Base-by-base conservation (phyloP, 148 eudicot species). In the Nepenthes gracilis region DNA sequence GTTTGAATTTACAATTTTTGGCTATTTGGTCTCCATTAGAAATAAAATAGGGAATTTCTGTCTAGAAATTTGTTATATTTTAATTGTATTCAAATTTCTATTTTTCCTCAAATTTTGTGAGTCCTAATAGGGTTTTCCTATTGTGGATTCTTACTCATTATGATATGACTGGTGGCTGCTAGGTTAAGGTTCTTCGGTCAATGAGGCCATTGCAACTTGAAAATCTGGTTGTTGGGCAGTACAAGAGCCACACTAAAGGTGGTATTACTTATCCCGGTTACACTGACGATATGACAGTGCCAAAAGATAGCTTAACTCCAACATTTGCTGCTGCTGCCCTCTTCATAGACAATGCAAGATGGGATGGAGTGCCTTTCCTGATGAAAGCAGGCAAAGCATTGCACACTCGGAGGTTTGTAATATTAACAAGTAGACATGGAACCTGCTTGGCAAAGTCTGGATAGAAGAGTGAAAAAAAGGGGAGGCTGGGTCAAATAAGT, bases 301-400 rank as follows among this genome's bases (percentile, higher is more conserved):
- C 98, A 12, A 78, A 73, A 12, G 74, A 75, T 67, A 93, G 95
- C 71, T 67, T 86, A 56, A 93, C 98, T 43, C 96, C 98, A 43
- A 88, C 98, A 34, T 93, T 93, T 86, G 95, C 98, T 52, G 98
- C 98, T 1, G 98, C 98, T 36, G 85, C 95, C 45, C 83, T 93
- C 59, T 88, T 88, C 69, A 93, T 93, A 36, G 88, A 93, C 66
- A 93, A 93, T 70, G 90, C 98, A 12, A 77, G 98, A 81, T 86
- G 98, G 98, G 98, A 92, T 50, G 98, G 98, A 34, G 96, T 92
- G 57, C 98, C 98, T 58, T 92, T 92, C 72, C 81, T 92, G 14
- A 88, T 92, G 98, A 92, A 92, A 69, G 98, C 98, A 62, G 98
- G 98, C 43, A 92, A 92, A 78, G 98, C 98, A 14, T 74, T 92